These are phyloP conservation scores for Arthrobotrys megalospora DNA, from an alignment of 2,329 filamentous ascomycete species.

Conservation along the genomic window DNA sequence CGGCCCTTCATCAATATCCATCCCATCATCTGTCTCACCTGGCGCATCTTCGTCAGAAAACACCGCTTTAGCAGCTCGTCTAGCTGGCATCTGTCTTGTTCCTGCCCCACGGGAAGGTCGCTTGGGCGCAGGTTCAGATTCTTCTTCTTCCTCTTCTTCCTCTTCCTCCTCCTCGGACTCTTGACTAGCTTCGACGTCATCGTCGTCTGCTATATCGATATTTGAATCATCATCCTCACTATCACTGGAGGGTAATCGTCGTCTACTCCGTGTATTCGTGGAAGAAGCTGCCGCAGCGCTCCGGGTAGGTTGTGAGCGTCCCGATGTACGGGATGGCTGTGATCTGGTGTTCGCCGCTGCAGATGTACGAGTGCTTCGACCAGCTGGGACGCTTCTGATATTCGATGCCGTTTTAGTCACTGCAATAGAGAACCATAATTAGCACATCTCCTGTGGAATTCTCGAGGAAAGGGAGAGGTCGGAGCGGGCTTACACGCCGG, in stretches of 20 bases:
- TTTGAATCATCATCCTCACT: constrained; percentile 61
- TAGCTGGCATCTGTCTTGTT: constrained; percentile 67
- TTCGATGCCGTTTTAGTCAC: constrained; percentile 50
- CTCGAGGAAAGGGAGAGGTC: background rate
- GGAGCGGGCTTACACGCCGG: constrained; percentile 27
- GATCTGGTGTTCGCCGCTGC: constrained; percentile 52
- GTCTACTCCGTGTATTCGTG: constrained; percentile 40
- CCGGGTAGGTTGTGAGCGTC: constrained; percentile 52
- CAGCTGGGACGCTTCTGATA: constrained; percentile 43
- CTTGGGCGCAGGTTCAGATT: constrained; percentile 64
- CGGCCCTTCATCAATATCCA: constrained; percentile 47
- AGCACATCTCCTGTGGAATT: background rate
- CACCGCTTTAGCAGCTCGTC: constrained; percentile 63
- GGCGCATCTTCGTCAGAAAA: constrained; percentile 66
- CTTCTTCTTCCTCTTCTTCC: constrained; percentile 69
- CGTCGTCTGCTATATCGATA: constrained; percentile 67
- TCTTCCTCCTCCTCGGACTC: constrained; percentile 70
- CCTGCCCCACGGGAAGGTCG: constrained; percentile 67
- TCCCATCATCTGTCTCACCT: constrained; percentile 66
- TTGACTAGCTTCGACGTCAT: constrained; percentile 67
- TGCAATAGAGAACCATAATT: background rate
- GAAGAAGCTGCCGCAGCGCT: constrained; percentile 29
- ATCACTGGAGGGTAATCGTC: constrained; percentile 54
- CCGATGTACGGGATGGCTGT: constrained; percentile 48
- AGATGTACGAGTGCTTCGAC: constrained; percentile 56